Conservation (phyloP, 179 eudicot species). For the Corrigiola litoralis region DNA sequence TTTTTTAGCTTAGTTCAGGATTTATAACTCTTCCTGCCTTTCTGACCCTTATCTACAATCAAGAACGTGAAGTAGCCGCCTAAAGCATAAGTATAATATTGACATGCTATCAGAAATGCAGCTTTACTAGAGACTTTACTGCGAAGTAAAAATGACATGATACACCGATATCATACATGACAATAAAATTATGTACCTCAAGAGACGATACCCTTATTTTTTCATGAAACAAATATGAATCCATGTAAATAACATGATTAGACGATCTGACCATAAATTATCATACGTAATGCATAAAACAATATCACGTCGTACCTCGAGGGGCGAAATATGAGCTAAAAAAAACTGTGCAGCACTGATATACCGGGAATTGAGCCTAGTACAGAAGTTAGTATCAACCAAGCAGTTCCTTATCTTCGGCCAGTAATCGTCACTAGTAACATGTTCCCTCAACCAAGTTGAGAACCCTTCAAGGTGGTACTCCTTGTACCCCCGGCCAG, state of each 20-base stretch:
- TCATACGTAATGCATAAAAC: neutral
- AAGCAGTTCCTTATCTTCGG: conserved; percentile 67
- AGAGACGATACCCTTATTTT: too few species aligned
- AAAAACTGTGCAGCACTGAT: conserved; percentile 50
- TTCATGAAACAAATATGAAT: too few species aligned
- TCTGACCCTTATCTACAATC: too few species aligned
- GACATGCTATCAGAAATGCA: conserved; percentile 4
- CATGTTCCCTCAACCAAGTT: conserved; percentile 60
- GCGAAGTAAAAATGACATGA: neutral
- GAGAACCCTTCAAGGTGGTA: conserved; percentile 74
- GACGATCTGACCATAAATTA: too few species aligned
- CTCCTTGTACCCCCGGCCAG: conserved; percentile 54
- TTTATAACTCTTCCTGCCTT: too few species aligned
- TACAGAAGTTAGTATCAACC: conserved; percentile 47
- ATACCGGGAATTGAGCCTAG: conserved; percentile 48
- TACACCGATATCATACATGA: neutral
- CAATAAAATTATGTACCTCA: neutral
- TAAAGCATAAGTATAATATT: neutral
- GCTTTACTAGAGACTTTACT: neutral
- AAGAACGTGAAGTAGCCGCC: too few species aligned
- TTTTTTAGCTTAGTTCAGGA: too few species aligned
- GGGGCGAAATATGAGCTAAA: conserved; percentile 72
- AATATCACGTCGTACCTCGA: conserved; percentile 64
- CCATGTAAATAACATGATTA: too few species aligned
- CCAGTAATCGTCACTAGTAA: conserved; percentile 55